Base-by-base conservation (phyloP, 495 filamentous ascomycete species). In the Chaetomium tenue region DNA sequence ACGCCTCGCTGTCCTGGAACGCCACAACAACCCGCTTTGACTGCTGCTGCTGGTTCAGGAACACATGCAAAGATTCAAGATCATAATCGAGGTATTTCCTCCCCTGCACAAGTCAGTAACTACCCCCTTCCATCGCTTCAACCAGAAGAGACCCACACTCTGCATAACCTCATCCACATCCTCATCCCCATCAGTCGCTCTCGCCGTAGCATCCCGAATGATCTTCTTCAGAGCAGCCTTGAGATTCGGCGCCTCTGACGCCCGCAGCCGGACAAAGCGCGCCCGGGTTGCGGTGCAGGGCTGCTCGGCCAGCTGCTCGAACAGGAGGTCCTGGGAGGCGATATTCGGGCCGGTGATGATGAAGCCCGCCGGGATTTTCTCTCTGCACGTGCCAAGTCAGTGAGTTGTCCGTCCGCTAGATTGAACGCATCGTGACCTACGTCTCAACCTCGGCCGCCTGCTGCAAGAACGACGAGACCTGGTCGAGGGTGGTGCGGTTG, bases 1-100 rank as follows among this genome's bases (percentile, higher is more conserved):
- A 97, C 6, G 89, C 93, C 75, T 98, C 95, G 64, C 90, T 95
- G 72, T 98, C 95, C 70, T 91, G 87, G 58, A 98, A 87, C 16
- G 88, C 87, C 23, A 98, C 73, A 9, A 93, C 80, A 37, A 96
- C 80, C 62, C 87, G 86, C 40, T 83, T 77, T 28, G 83, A 82
- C 11, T 76, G 72, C 48, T 84, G 80, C 50, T 84, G 81, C 54
- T 76, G 77, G 50, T 80, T 79, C 16, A 91, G 81, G 72, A 78
- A 81, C 33, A 87, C 85, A 61, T 88, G 77, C 9, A 98, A 80
- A n/a, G 90, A 83, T 67, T 93, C 88, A 15, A 98, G 81, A 71
- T 98, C 95, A 70, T 98, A 98, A 66, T 89, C 89, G n/a, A 98
- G 82, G 54, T 91, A 84, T 77, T 87, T 88, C 37, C 84, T 83